phyloP scores from a whole-genome alignment of 2,329 filamentous ascomycete species.

The Arthrinium puccinioides region DNA sequence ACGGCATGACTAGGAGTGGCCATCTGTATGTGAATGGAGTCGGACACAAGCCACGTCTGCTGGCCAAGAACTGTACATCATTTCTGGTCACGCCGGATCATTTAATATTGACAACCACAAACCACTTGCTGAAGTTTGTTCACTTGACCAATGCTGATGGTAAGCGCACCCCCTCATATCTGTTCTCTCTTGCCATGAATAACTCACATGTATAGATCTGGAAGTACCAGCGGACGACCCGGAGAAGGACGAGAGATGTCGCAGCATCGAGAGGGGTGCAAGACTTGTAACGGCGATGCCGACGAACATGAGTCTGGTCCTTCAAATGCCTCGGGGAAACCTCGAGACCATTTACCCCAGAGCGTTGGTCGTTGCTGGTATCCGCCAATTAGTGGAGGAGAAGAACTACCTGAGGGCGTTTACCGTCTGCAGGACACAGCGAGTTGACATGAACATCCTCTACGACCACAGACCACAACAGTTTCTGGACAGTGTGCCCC shows the following conservation, averaged over 20 bases:
- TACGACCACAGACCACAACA: slow-evolving; percentile 87
- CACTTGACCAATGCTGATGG: slow-evolving; percentile 65
- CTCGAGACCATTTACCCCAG: slow-evolving; percentile 91
- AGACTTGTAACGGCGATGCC: slow-evolving; percentile 85
- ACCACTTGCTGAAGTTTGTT: slow-evolving; percentile 89
- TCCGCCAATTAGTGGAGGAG: slow-evolving; percentile 70
- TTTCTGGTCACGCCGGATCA: slow-evolving; percentile 77
- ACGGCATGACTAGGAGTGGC: slow-evolving; percentile 69
- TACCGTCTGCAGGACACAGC: slow-evolving; percentile 78
- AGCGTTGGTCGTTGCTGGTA: slow-evolving; percentile 85
- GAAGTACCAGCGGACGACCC: slow-evolving; percentile 82
- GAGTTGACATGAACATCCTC: slow-evolving; percentile 96
- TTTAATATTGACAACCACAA: slow-evolving; percentile 85
- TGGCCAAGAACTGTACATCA: slow-evolving; percentile 86
- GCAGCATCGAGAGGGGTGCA: slow-evolving; percentile 85
- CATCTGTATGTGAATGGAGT: slow-evolving; percentile 72
- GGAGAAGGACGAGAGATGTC: slow-evolving; percentile 84
- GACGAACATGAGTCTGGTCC: slow-evolving; percentile 72
- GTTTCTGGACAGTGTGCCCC: slow-evolving; percentile 67
- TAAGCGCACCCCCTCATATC: slow-evolving; percentile 31
- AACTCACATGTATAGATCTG: slow-evolving; percentile 50
- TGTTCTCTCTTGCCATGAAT: not conserved
- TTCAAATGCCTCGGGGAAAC: slow-evolving; percentile 96
- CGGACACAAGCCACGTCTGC: slow-evolving; percentile 32
- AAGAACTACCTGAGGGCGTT: slow-evolving; percentile 83